These are phyloP conservation scores for Moesziomyces antarcticus DNA, from an alignment of 1,284 basidiomycete species.

Conservation along the genomic window DNA sequence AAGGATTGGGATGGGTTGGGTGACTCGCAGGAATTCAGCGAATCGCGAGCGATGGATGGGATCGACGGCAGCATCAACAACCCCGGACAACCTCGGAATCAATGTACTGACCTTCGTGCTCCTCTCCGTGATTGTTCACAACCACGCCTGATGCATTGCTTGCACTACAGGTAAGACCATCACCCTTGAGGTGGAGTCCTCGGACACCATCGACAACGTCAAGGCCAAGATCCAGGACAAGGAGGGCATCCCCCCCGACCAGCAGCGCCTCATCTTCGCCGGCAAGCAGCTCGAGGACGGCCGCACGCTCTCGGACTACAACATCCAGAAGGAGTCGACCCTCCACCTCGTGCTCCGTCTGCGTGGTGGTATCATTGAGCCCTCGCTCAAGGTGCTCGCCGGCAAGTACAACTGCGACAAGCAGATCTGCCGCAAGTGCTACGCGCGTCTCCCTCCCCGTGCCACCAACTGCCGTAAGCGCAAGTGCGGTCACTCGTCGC, in stretches of 20 bases:
- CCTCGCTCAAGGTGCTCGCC: slow-evolving; percentile 78
- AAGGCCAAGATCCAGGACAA: slow-evolving; percentile 72
- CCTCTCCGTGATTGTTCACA: neutral
- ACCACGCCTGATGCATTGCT: neutral
- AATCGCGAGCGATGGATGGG: slow-evolving; percentile 13
- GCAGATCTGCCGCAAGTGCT: slow-evolving; percentile 97
- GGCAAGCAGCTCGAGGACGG: slow-evolving; percentile 87
- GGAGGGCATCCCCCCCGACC: slow-evolving; percentile 86
- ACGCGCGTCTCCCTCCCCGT: slow-evolving; percentile 97
- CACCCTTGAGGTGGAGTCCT: slow-evolving; percentile 69
- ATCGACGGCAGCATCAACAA: neutral
- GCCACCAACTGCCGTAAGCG: slow-evolving; percentile 97
- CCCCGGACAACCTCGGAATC: neutral
- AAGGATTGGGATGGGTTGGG: too few relatives aligned
- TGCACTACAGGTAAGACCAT: slow-evolving; percentile 67
- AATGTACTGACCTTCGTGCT: slow-evolving; percentile 9
- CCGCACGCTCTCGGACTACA: slow-evolving; percentile 73
- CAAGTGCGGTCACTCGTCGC: slow-evolving; percentile 67
- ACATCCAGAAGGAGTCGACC: slow-evolving; percentile 78
- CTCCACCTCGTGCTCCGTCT: slow-evolving; percentile 66
- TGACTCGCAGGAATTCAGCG: too few relatives aligned
- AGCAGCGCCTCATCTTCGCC: slow-evolving; percentile 97
- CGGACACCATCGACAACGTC: slow-evolving; percentile 68
- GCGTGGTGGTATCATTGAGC: slow-evolving; percentile 67
- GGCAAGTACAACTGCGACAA: slow-evolving; percentile 75